phyloP scores from a whole-genome alignment of 2,329 filamentous ascomycete genomes.

The Cercospora canescens region DNA sequence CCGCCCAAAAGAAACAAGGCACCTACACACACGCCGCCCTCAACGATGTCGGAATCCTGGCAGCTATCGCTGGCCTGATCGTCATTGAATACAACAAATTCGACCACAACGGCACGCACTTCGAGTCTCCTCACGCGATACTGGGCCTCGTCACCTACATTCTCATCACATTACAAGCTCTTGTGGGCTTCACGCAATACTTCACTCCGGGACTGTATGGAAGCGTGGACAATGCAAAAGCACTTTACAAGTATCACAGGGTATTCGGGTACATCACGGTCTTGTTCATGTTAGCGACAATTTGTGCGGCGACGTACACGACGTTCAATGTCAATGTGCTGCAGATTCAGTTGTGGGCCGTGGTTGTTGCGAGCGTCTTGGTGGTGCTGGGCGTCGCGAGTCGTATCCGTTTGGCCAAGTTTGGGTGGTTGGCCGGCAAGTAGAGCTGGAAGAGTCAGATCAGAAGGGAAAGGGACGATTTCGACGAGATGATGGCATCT shows the following conservation, averaged over 20 bases:
- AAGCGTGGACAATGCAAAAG: slow-evolving; percentile 75
- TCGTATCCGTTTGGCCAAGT: slow-evolving; percentile 78
- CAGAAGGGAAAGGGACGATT: background rate
- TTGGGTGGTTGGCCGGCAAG: slow-evolving; percentile 57
- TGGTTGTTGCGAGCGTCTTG: slow-evolving; percentile 65
- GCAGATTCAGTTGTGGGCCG: slow-evolving; percentile 74
- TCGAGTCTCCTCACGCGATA: slow-evolving; percentile 78
- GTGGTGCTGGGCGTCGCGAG: slow-evolving; percentile 72
- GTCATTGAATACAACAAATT: slow-evolving; percentile 86
- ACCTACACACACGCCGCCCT: slow-evolving; percentile 68
- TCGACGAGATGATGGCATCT: background rate
- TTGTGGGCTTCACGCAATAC: slow-evolving; percentile 82
- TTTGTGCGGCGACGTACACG: slow-evolving; percentile 74
- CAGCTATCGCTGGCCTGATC: slow-evolving; percentile 64
- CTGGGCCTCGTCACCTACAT: slow-evolving; percentile 77
- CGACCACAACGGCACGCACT: slow-evolving; percentile 65
- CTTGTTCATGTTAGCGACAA: slow-evolving; percentile 69
- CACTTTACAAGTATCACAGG: slow-evolving; percentile 88
- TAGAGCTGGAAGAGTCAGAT: slow-evolving; percentile 8
- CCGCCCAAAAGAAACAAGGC: slow-evolving; percentile 68
- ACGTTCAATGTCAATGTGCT: slow-evolving; percentile 69
- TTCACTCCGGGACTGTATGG: slow-evolving; percentile 74
- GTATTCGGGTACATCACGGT: slow-evolving; percentile 76
- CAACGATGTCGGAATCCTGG: slow-evolving; percentile 64
- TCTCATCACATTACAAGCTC: slow-evolving; percentile 68